Base-by-base conservation (phyloP, 768 basidiomycete genomes). In the Strobilomyces dryophilus region DNA sequence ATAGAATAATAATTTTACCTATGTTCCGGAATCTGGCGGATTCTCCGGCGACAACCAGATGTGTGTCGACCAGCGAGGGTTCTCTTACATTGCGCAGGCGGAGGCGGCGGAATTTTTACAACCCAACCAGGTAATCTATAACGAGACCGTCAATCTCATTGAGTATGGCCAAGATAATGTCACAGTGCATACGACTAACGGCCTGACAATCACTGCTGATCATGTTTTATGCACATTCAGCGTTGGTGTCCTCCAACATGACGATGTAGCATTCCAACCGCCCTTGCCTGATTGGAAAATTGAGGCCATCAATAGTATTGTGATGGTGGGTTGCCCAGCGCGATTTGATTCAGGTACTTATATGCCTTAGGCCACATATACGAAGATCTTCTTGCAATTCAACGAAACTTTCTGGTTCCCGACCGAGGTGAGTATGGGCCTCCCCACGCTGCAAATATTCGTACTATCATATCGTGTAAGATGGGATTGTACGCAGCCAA, bases 161-260 rank as follows among this genome's bases (percentile, higher is more conserved):
- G 61, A 70, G 10, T 77, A 84, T 57, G 74, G 73, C 6, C 56
- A 60, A n/a, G 53, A 70, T 18, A 71, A 76, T 3, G 82, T 82
- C 15, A 68, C 64, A 1, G 77, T 88, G 31, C 71, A 71, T 15
- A 70, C 84, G 27, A 56, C 66, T 1, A 68, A 75, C 51, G 82
- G 80, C 1, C 55, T 66, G 31, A 67, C 39, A 2, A 60, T 86
- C 21, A 70, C 65, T 14, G 83, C 76, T 14, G 78, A 85, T 47
- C 81, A 84, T 62, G 83, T 79, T 4, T 61, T 88, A 27, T 80
- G 79, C 56, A 87, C 86, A 0, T 87, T 87, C 68, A 86, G 84
- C 55, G 63, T 85, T 2, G 86, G 86, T 0, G 86, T 88, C 8
- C 70, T 88, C 49, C 86, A 88, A 67, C 73, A 84, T 51, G 69